These are phyloP conservation scores for Scedosporium boydii DNA, from an alignment of 2,329 filamentous ascomycete genomes.

Conservation along the genomic window DNA sequence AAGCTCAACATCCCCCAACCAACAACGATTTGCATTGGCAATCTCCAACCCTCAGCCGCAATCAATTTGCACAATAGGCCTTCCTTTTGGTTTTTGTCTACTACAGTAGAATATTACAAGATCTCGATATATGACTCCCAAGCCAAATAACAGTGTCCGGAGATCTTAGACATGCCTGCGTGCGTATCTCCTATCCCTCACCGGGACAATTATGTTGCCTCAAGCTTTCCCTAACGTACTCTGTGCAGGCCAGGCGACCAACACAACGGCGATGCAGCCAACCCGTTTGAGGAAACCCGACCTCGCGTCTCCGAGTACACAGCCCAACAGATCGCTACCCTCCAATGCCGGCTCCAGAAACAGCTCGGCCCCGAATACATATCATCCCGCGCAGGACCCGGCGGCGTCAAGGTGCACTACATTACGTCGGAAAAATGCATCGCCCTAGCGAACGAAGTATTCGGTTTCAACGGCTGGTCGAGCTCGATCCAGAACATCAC, in stretches of 20 bases:
- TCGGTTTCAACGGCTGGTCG: constrained; percentile 97
- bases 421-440: constrained; percentile 96
- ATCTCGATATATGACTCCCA: background rate
- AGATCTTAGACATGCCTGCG: constrained; percentile 30
- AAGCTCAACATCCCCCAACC: background rate
- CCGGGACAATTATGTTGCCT: constrained; percentile 12
- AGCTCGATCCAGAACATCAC: constrained; percentile 91
- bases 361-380: constrained; percentile 95
- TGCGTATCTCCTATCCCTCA: constrained; percentile 17
- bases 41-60: background rate
- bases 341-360: constrained; percentile 80
- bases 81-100: too few species aligned
- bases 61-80: background rate
- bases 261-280: constrained; percentile 48
- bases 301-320: constrained; percentile 71
- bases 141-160: background rate
- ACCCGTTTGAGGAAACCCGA: constrained; percentile 71
- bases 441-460: constrained; percentile 86
- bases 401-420: constrained; percentile 83
- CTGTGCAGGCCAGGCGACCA: constrained; percentile 56
- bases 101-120: background rate
- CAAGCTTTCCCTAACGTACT: constrained; percentile 8
- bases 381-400: constrained; percentile 73
- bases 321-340: constrained; percentile 78
- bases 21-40: background rate